These are phyloP conservation scores for Elsinoe arachidis DNA, from an alignment of 2,329 filamentous ascomycete species.

Conservation along the genomic window DNA sequence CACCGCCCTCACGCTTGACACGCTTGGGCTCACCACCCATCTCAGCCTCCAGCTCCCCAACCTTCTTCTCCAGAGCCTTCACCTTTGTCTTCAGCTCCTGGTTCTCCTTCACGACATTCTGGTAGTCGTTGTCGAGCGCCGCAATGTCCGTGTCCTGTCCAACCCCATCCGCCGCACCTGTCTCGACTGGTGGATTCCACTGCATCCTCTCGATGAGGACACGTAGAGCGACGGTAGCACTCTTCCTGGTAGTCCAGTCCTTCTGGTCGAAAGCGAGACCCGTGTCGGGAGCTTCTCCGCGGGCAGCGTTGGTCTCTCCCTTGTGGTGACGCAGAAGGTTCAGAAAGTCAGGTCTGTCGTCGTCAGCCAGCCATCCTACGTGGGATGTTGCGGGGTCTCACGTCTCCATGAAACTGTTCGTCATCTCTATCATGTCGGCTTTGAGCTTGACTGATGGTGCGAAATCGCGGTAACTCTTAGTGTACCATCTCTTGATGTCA, in stretches of 20 bases:
- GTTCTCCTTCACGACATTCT: background rate
- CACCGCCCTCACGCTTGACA: background rate
- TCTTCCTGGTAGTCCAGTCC: background rate
- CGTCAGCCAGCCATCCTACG: background rate
- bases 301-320: background rate
- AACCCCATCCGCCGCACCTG: background rate
- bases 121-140: background rate
- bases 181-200: background rate
- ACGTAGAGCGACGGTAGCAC: background rate
- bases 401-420: too few species aligned
- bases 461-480: too few species aligned
- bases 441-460: too few species aligned
- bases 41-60: too few species aligned
- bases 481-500: background rate
- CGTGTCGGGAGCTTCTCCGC: background rate
- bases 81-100: background rate
- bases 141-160: background rate
- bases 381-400: background rate
- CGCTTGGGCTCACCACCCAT: background rate
- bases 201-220: background rate
- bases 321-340: background rate
- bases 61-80: too few species aligned
- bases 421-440: too few species aligned
- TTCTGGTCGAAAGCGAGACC: background rate
- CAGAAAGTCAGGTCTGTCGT: background rate